These are phyloP conservation scores for Trichomonascus vanleenenianus DNA, from an alignment of 805 yeast genomes.

Conservation along the genomic window DNA sequence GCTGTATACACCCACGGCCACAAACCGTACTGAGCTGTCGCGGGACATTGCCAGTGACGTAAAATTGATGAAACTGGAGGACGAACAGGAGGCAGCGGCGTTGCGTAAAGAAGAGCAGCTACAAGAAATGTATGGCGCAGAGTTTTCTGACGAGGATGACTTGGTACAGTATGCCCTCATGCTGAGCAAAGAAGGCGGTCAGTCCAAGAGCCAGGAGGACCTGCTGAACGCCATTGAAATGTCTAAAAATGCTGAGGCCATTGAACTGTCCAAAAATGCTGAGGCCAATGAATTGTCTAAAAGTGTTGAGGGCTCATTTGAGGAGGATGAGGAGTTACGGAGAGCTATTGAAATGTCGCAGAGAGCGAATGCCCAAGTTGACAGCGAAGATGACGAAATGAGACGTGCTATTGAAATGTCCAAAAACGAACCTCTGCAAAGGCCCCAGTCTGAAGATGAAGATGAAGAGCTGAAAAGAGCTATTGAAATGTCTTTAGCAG, in stretches of 20 bases:
- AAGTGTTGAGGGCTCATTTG: background rate
- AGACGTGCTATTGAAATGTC: conserved; percentile 11
- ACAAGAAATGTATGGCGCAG: conserved; percentile 8
- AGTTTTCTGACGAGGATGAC: conserved; percentile 25
- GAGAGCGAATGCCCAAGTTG: background rate
- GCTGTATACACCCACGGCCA: background rate
- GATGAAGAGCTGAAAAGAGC: conserved; percentile 12
- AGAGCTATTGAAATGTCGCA: conserved; percentile 14
- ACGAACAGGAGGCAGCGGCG: conserved; percentile 13
- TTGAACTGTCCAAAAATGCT: conserved; percentile 5
- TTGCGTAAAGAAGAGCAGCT: conserved; percentile 8
- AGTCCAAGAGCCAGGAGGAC: conserved; percentile 7
- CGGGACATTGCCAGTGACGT: conserved; percentile 21
- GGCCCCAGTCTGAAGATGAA: conserved; percentile 1
- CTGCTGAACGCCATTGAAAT: conserved; percentile 9
- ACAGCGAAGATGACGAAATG: conserved; percentile 4
- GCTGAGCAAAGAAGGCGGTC: conserved; percentile 20
- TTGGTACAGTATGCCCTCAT: conserved; percentile 26
- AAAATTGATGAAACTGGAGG: conserved; percentile 20
- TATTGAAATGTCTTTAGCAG: conserved; percentile 12
- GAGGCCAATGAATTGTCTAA: conserved; percentile 5
- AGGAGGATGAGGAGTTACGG: conserved; percentile 2
- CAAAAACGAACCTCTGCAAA: background rate
- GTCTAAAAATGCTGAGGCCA: background rate
- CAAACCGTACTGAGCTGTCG: conserved; percentile 13